phyloP scores from a whole-genome alignment of 2,329 filamentous ascomycete species.

The Monilinia aucupariae region DNA sequence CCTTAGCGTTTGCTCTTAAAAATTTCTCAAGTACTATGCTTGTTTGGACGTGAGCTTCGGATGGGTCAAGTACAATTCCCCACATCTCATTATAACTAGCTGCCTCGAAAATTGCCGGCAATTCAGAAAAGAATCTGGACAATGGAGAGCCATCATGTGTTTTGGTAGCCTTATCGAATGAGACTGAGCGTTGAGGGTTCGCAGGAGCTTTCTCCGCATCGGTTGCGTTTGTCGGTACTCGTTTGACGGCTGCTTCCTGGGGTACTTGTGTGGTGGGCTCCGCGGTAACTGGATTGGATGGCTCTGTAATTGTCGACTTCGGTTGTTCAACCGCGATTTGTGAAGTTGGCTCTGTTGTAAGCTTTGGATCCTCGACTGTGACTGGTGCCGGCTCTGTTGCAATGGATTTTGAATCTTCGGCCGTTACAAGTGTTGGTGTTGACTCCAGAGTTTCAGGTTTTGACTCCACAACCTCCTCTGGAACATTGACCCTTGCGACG shows the following conservation, averaged over 20 bases:
- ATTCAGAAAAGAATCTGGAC: constrained; percentile 50
- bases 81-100: constrained; percentile 74
- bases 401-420: not conserved
- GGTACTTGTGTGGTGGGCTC: not conserved
- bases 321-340: constrained; percentile 1
- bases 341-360: not conserved
- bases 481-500: not conserved
- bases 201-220: constrained; percentile 2
- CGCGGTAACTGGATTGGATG: not conserved
- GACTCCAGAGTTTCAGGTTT: not conserved
- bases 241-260: constrained; percentile 10
- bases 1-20: constrained; percentile 79
- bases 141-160: constrained; percentile 37
- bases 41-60: constrained; percentile 58
- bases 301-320: constrained; percentile 1
- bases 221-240: constrained; percentile 6
- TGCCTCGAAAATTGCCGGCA: constrained; percentile 53
- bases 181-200: constrained; percentile 5
- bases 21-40: constrained; percentile 89
- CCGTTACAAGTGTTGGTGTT: not conserved
- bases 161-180: constrained; percentile 14
- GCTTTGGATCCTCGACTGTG: not conserved
- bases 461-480: not conserved
- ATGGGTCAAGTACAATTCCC: constrained; percentile 60
- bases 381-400: not conserved